phyloP scores from a whole-genome alignment of 345 rosid species.

The Chamaenerion angustifolium region DNA sequence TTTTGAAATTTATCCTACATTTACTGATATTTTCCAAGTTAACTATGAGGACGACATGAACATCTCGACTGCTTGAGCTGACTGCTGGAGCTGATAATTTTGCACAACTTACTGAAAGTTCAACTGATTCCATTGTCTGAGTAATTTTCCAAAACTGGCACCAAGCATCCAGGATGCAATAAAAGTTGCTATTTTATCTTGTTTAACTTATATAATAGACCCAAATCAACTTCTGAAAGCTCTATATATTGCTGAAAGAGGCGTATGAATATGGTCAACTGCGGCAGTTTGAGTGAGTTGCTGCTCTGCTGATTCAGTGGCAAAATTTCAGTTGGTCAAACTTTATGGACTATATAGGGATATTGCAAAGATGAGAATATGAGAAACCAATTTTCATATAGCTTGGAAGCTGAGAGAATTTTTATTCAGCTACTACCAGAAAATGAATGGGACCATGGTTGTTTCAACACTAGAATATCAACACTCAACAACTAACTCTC shows the following conservation, averaged over 20 bases:
- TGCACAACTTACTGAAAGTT: conserved; percentile 37
- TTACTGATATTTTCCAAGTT: conserved; percentile 12
- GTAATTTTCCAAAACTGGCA: conserved; percentile 25
- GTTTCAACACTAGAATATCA: conserved; percentile 80
- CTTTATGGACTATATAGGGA: conserved; percentile 62
- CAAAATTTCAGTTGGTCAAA: conserved; percentile 38
- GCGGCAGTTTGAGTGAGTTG: conserved; percentile 19
- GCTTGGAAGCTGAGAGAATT: conserved; percentile 84
- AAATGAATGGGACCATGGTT: conserved; percentile 79
- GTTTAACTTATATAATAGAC: conserved; percentile 40
- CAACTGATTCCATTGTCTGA: conserved; percentile 22
- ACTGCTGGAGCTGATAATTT: conserved; percentile 34
- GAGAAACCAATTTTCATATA: conserved; percentile 45
- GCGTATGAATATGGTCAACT: conserved; percentile 43
- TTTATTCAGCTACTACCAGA: conserved; percentile 42
- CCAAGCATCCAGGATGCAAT: conserved; percentile 41
- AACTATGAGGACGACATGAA: conserved; percentile 23
- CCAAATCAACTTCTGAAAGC: conserved; percentile 47
- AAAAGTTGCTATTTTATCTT: conserved; percentile 53
- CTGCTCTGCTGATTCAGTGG: conserved; percentile 12
- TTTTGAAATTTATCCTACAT: too few relatives aligned
- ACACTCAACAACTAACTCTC: conserved; percentile 36
- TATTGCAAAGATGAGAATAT: conserved; percentile 31
- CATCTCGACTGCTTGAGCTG: conserved; percentile 35
- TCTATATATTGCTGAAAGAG: conserved; percentile 58